Conservation (phyloP, 176 grass and related monocot genomes). For the Oryza rufipogon region DNA sequence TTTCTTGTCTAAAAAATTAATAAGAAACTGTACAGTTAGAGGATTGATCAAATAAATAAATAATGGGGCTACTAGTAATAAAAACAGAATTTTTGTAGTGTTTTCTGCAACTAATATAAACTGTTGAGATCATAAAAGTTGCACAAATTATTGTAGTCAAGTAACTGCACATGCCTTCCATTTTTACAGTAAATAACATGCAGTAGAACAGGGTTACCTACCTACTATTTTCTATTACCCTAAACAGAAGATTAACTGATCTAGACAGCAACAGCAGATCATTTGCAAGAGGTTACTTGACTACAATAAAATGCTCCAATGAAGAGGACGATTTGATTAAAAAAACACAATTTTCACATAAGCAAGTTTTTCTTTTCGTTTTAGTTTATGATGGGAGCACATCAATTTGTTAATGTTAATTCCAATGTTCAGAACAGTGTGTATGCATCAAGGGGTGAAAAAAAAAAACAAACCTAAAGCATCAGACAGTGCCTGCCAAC, state of each 20-base stretch:
- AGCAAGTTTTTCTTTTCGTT: background rate
- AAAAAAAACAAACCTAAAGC: constrained; percentile 43
- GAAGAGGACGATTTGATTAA: no score
- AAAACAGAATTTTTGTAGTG: background rate
- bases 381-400: background rate
- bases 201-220: background rate
- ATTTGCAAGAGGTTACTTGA: background rate
- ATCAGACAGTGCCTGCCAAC: constrained; percentile 55
- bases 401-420: background rate
- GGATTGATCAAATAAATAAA: background rate
- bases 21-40: background rate
- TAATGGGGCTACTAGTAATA: background rate
- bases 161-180: background rate
- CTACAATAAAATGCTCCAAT: no score
- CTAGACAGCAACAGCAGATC: background rate
- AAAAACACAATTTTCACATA: background rate
- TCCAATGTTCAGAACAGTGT: background rate
- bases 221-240: background rate
- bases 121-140: background rate
- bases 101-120: background rate
- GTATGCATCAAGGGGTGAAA: background rate
- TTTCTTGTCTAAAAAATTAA: background rate
- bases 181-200: background rate
- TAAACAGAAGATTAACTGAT: background rate
- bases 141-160: background rate